Evolutionary conservation across 2,329 filamentous ascomycete species (phyloP).

Genomic region (Pezicula neosporulosa): DNA sequence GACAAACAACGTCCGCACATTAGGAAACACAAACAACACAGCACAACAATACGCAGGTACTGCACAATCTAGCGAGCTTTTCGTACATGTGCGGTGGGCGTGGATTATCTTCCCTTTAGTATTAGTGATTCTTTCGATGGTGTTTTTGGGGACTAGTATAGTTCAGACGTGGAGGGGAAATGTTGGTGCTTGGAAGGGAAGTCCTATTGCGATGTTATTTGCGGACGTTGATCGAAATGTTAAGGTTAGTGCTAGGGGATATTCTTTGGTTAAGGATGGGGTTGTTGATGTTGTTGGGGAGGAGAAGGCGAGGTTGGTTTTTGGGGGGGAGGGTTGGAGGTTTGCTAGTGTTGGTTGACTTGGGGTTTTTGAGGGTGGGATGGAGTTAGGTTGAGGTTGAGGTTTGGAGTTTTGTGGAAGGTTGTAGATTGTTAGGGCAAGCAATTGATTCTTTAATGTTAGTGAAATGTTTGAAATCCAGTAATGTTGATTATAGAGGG

Average conservation of each 20-base stretch:
- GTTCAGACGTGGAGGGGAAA: not conserved
- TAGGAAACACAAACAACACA: not conserved
- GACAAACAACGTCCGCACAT: not conserved
- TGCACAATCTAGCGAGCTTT: conserved; percentile 19
- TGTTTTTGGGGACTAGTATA: conserved; percentile 20
- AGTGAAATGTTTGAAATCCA: no score
- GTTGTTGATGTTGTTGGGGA: not conserved
- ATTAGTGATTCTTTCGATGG: conserved; percentile 24
- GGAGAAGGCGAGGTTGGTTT: not conserved
- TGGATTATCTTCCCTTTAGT: conserved; percentile 30
- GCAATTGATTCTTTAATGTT: no score
- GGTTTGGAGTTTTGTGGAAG: no score
- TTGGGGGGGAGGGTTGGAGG: no score
- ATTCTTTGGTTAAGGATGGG: conserved; percentile 2
- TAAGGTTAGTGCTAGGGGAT: not conserved
- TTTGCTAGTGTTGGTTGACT: no score
- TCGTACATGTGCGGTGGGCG: conserved; percentile 31
- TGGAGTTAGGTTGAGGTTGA: no score
- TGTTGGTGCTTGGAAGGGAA: not conserved
- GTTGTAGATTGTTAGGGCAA: no score
- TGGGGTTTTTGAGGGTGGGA: no score
- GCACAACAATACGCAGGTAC: not conserved
- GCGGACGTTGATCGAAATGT: not conserved
- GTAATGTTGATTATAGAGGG: no score
- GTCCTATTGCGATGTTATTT: not conserved